Conservation (phyloP, 306 rosid species). For the Arachis hypogaea region DNA sequence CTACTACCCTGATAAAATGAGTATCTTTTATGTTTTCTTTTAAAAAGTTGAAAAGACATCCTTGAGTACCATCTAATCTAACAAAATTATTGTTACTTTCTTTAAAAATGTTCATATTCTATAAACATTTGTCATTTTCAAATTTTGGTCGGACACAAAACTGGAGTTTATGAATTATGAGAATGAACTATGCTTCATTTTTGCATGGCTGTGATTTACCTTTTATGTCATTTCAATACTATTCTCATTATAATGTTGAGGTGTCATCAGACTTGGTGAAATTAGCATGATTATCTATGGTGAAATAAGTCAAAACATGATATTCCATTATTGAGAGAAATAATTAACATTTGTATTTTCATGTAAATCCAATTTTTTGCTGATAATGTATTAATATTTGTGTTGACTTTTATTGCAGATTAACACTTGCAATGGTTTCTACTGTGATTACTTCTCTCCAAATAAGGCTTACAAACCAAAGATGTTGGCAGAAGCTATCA, state of each 20-base stretch:
- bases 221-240: conserved; percentile 31
- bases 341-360: conserved; percentile 32
- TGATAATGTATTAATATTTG: neutral
- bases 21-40: neutral
- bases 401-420: conserved; percentile 56
- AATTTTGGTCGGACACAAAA: too few species aligned
- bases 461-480: conserved; percentile 95
- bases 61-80: conserved; percentile 41
- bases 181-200: conserved; percentile 41
- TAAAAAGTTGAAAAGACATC: neutral
- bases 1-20: too few species aligned
- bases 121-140: too few species aligned
- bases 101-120: conserved; percentile 18
- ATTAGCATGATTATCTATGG: conserved; percentile 24
- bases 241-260: conserved; percentile 26
- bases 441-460: conserved; percentile 93
- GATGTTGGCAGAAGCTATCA: conserved; percentile 93
- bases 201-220: conserved; percentile 43
- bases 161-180: too few species aligned
- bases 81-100: conserved; percentile 25
- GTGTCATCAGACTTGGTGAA: conserved; percentile 28
- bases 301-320: conserved; percentile 10
- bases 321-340: conserved; percentile 27
- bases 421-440: conserved; percentile 94
- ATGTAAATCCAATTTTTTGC: conserved; percentile 9